These are phyloP conservation scores for Volvox africanus DNA, from an alignment of 139 green algal species.

Conservation along the genomic window DNA sequence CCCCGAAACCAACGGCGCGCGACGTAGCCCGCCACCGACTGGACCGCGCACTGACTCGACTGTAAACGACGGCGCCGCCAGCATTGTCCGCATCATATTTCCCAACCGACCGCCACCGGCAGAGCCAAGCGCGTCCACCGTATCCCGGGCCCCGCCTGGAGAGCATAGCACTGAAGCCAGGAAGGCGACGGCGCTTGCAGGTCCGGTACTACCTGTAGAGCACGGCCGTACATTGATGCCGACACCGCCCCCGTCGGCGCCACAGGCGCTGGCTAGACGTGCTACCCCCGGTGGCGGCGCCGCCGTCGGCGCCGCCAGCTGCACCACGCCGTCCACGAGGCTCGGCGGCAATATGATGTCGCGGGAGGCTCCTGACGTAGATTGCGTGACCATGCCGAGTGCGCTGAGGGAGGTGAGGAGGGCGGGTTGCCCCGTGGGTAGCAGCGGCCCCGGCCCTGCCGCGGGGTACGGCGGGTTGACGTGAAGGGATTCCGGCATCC, in stretches of 20 bases:
- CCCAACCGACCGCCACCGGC: background rate
- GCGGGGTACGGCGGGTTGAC: no score
- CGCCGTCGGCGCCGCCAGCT: background rate
- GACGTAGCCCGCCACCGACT: background rate
- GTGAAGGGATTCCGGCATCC: background rate
- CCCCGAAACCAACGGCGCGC: constrained; percentile 37
- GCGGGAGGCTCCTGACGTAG: background rate
- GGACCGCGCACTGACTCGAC: background rate
- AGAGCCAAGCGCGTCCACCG: background rate
- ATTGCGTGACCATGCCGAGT: background rate
- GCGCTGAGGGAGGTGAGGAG: background rate
- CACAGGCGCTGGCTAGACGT: background rate
- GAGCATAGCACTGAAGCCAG: background rate
- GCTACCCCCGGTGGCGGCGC: background rate
- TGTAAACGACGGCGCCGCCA: constrained; percentile 24
- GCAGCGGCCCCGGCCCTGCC: background rate
- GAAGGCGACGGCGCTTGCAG: background rate
- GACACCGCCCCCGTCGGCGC: background rate
- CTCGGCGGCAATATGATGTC: background rate
- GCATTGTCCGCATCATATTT: background rate
- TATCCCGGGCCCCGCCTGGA: background rate
- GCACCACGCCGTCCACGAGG: background rate
- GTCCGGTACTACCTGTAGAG: background rate
- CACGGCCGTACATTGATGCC: background rate
- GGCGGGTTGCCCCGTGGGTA: background rate